phyloP scores from a whole-genome alignment of 768 basidiomycete species.

The Agaricus subrufescens region DNA sequence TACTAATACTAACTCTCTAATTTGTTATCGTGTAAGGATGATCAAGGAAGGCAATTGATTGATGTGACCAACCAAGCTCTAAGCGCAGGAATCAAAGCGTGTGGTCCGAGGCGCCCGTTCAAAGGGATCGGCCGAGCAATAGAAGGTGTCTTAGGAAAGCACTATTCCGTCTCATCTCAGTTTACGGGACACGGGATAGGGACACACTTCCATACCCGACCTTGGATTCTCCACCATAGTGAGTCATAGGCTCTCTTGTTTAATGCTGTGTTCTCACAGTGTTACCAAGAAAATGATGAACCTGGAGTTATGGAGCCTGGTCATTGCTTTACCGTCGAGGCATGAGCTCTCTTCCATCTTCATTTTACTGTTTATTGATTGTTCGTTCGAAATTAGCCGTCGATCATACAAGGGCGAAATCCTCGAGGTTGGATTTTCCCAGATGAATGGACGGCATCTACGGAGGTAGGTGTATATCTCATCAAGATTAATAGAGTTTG shows the following conservation, averaged over 20 bases:
- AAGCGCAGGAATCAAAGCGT: slow-evolving; percentile 63
- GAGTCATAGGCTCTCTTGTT: slow-evolving; percentile 18
- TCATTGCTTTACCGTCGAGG: slow-evolving; percentile 93
- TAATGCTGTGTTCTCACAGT: neutral
- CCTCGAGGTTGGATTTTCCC: slow-evolving; percentile 75
- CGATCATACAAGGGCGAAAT: slow-evolving; percentile 70
- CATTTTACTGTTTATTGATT: neutral
- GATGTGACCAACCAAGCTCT: slow-evolving; percentile 59
- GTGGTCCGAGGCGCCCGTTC: slow-evolving; percentile 69
- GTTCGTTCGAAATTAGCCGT: slow-evolving; percentile 42
- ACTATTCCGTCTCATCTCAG: slow-evolving; percentile 62
- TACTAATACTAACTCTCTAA: neutral
- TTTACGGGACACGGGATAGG: slow-evolving; percentile 91
- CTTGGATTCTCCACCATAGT: slow-evolving; percentile 83
- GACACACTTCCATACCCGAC: slow-evolving; percentile 69
- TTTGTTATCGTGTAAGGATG: slow-evolving; percentile 48
- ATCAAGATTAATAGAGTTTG: neutral
- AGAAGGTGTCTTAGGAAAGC: slow-evolving; percentile 36
- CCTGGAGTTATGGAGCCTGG: slow-evolving; percentile 79
- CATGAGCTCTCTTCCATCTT: slow-evolving; percentile 19
- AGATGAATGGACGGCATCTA: slow-evolving; percentile 92
- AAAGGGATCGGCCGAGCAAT: slow-evolving; percentile 71
- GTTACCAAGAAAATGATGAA: slow-evolving; percentile 66
- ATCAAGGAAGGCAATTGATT: slow-evolving; percentile 62
- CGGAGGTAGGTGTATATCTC: slow-evolving; percentile 48